Conservation (phyloP, 1,284 basidiomycete species). For the Cutaneotrichosporon arboriforme region DNA sequence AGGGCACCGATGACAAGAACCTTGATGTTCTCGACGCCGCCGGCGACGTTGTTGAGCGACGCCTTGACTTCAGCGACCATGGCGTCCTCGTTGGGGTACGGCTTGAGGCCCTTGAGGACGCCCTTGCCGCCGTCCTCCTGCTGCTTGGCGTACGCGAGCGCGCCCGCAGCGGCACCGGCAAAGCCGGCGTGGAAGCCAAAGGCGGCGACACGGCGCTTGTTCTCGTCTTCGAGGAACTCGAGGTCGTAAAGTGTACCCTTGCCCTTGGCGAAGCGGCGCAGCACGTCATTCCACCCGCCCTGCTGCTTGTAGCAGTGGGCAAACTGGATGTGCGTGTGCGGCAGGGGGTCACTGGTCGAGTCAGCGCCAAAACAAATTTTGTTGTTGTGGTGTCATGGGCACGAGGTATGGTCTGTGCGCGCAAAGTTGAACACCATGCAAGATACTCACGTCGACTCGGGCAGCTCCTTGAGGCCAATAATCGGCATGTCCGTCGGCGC, state of each 20-base stretch:
- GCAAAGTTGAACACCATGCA: neutral
- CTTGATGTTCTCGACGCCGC: conserved; percentile 66
- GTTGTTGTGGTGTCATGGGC: neutral
- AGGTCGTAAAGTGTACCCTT: conserved; percentile 90
- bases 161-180: conserved; percentile 90
- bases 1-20: conserved; percentile 95
- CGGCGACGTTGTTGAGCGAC: conserved; percentile 57
- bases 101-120: conserved; percentile 63
- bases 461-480: conserved; percentile 94
- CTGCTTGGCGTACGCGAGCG: conserved; percentile 72
- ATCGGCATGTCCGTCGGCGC: conserved; percentile 71
- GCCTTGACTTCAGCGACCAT: conserved; percentile 71
- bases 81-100: conserved; percentile 71
- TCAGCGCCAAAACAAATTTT: neutral
- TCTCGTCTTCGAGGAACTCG: conserved; percentile 87
- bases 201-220: conserved; percentile 84
- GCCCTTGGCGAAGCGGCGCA: conserved; percentile 81
- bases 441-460: conserved; percentile 57
- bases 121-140: conserved; percentile 56
- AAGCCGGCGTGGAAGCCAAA: conserved; percentile 99
- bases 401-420: neutral
- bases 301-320: conserved; percentile 98
- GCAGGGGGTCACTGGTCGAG: conserved; percentile 58
- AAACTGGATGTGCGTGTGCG: conserved; percentile 96
- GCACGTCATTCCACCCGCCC: conserved; percentile 83